Percentiles rank a stretch among this genome's conserved stretches.
These are phyloP conservation scores for Tetrahymena thermophila DNA, from an alignment of 73 alveolate genomes.

Conservation along the genomic window DNA sequence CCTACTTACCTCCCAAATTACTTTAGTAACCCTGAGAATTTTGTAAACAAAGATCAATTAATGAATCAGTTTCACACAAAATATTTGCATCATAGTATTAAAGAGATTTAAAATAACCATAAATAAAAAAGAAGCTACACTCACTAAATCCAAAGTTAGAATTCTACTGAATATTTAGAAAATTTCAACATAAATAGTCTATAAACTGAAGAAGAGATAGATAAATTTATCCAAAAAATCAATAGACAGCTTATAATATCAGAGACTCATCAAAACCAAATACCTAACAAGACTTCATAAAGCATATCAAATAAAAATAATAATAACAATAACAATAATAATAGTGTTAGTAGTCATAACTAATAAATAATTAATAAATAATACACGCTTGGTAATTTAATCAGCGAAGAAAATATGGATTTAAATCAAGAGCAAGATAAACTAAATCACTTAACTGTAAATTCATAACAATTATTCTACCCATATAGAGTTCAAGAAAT, in stretches of 20 bases:
- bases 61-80: background rate
- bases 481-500: background rate
- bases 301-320: background rate
- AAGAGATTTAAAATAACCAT: background rate
- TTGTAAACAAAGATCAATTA: background rate
- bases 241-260: background rate
- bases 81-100: background rate
- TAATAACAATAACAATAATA: too few relatives aligned
- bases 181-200: background rate
- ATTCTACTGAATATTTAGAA: background rate
- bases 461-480: background rate
- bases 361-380: too few relatives aligned
- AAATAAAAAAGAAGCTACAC: background rate
- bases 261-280: background rate
- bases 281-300: background rate
- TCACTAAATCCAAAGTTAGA: background rate
- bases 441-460: background rate
- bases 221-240: background rate
- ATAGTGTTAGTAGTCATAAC: too few relatives aligned
- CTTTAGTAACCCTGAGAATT: background rate
- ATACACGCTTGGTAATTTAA: background rate
- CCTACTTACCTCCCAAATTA: background rate
- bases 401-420: background rate
- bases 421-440: background rate
- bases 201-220: background rate